These are phyloP conservation scores for Alternaria angustiovoidea DNA, from an alignment of 2,329 filamentous ascomycete genomes.

Conservation along the genomic window DNA sequence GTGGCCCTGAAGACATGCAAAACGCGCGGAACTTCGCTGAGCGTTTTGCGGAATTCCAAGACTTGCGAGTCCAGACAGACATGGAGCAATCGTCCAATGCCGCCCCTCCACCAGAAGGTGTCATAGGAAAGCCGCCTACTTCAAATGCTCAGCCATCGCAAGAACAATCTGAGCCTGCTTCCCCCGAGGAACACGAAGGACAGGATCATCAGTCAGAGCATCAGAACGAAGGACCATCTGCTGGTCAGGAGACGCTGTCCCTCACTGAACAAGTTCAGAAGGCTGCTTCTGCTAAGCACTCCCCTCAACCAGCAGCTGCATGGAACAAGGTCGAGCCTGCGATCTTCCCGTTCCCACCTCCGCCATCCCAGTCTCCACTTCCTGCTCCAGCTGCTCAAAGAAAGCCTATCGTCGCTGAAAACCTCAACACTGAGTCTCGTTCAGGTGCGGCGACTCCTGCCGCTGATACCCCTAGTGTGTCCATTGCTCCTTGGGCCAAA, in stretches of 20 bases:
- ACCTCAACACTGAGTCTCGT: slow-evolving; percentile 68
- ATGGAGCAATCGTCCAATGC: slow-evolving; percentile 51
- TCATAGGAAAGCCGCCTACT: slow-evolving; percentile 45
- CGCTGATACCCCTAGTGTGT: slow-evolving; percentile 69
- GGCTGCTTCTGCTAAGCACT: slow-evolving; percentile 68
- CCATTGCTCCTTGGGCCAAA: slow-evolving; percentile 94
- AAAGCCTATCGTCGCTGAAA: slow-evolving; percentile 83
- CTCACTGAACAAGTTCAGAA: slow-evolving; percentile 87
- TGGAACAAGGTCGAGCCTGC: slow-evolving; percentile 72
- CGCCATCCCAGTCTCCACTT: slow-evolving; percentile 79
- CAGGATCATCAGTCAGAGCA: slow-evolving; percentile 25
- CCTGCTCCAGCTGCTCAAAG: slow-evolving; percentile 90
- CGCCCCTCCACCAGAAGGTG: slow-evolving; percentile 43
- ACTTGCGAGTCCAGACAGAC: slow-evolving; percentile 77
- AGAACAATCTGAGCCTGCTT: slow-evolving; percentile 27
- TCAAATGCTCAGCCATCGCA: slow-evolving; percentile 34
- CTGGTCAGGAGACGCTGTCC: slow-evolving; percentile 67
- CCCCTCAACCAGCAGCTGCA: slow-evolving; percentile 61
- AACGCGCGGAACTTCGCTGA: slow-evolving; percentile 62
- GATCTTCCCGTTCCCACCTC: slow-evolving; percentile 79
- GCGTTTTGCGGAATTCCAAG: slow-evolving; percentile 83
- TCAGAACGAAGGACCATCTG: slow-evolving; percentile 15
- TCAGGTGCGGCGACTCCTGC: slow-evolving; percentile 82
- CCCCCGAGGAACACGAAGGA: slow-evolving; percentile 27
- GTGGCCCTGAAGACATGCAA: slow-evolving; percentile 39